Base-by-base conservation (phyloP, 176 grass and related monocot genomes). In the Avena eriantha region DNA sequence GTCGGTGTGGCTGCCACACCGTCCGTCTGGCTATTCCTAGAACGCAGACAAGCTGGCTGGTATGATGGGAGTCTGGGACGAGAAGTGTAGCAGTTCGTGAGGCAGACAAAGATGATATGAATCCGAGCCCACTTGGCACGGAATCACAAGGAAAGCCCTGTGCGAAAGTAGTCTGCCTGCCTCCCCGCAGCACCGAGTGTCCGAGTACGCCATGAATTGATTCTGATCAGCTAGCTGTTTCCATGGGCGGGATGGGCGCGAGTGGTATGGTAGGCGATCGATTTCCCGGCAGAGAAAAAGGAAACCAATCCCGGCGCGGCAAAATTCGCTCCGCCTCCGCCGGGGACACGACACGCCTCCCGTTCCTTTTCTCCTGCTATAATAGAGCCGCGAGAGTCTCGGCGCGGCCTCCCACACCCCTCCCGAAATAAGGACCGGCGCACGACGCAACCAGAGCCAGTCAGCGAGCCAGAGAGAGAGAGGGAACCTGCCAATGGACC, bases 201-300 rank as follows among this genome's bases (percentile, higher is more conserved):
- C 39, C 39, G 39, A 41, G 39, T 41, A 41, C 5, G 39, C 39
- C 39, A 41, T 50, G 45, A 74, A 21, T 26, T 8, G 43, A 7
- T 9, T 29, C 26, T 7, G 39, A 17, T 57, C 66, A 7, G 39
- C 23, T 21, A 7, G 39, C 23, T 21, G 71, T 69, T 26, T 83
- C 18, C 57, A 69, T 31, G 83, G 15, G 59, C 31, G 61, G 24
- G 29, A 65, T 7, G 61, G 26, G 24, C 34, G 34, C 34, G 34
- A 35, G 80, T 16, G 15, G 49, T 35, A 81, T 49, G 88, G 71
- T 77, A 77, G 83, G 83, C 83, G 54, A 77, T 77, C 71, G 3
- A 90, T 86, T 59, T 76, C 14, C 31, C 66, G 45, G 69, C 22
- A 60, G 21, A 35, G 71, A 74, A 73, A 74, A 48, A 47, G 71